A percentile compares a stretch with the other conserved stretches of the same genome.
phyloP scores from a whole-genome alignment of 306 rosid species.

The Amphicarpaea edgeworthii region DNA sequence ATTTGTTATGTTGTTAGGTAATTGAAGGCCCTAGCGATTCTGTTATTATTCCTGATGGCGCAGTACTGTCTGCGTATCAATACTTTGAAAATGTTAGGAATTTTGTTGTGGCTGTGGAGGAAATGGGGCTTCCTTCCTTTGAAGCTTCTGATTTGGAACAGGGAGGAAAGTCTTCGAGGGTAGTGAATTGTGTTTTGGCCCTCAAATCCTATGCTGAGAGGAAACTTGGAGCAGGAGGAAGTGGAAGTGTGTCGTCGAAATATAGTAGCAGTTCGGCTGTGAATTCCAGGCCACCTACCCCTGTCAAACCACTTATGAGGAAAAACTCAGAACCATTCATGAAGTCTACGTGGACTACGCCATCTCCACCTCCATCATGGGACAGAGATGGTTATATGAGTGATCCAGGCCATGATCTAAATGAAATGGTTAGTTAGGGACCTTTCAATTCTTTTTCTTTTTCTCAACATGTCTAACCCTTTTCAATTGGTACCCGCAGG shows the following conservation, averaged over 20 bases:
- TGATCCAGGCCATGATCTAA: conserved; percentile 51
- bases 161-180: conserved; percentile 92
- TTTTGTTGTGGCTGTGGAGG: conserved; percentile 51
- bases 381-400: conserved; percentile 61
- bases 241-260: conserved; percentile 75
- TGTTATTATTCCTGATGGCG: conserved; percentile 49
- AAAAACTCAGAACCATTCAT: conserved; percentile 75
- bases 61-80: conserved; percentile 49
- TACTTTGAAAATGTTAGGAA: conserved; percentile 58
- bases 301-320: conserved; percentile 55
- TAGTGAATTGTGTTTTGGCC: conserved; percentile 82
- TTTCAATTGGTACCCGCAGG: conserved; percentile 57
- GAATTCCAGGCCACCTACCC: conserved; percentile 57
- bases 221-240: conserved; percentile 73
- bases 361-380: too few relatives aligned
- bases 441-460: conserved; percentile 11
- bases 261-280: conserved; percentile 54
- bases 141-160: conserved; percentile 91
- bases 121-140: conserved; percentile 74
- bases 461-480: conserved; percentile 8
- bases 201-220: conserved; percentile 74
- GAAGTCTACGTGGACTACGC: conserved; percentile 51
- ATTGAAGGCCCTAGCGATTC: conserved; percentile 54
- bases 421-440: conserved; percentile 77
- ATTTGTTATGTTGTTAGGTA: conserved; percentile 40